A percentile compares a stretch with the other conserved stretches of the same genome.
Evolutionary conservation across 306 rosid genomes (phyloP).

Genomic region (Pterocarpus santalinus): DNA sequence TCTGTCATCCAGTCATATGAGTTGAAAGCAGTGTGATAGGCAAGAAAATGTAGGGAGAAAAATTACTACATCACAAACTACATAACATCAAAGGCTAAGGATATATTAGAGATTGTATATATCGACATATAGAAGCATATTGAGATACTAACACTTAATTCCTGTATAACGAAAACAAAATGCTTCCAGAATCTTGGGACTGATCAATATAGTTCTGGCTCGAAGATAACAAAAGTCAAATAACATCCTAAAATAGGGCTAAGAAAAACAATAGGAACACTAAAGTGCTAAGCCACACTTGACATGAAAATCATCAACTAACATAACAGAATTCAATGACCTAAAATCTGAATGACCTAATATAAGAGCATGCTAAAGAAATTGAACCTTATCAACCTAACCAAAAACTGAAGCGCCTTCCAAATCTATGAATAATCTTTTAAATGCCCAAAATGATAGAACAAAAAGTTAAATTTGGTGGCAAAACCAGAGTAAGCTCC

Average conservation of each 20-base stretch:
- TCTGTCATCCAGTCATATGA: conserved; percentile 33
- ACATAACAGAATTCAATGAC: conserved; percentile 14
- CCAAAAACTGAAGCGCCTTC: neutral
- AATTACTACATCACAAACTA: conserved; percentile 2
- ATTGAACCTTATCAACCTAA: neutral
- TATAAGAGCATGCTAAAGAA: neutral
- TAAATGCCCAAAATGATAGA: neutral
- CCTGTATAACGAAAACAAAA: neutral
- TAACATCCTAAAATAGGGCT: too few relatives aligned
- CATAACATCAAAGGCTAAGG: neutral
- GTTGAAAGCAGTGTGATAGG: conserved; percentile 76
- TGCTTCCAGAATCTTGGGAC: neutral
- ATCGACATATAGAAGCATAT: too few relatives aligned
- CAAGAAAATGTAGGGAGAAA: conserved; percentile 64
- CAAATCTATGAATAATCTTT: conserved; percentile 9
- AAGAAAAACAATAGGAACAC: too few relatives aligned
- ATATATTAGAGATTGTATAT: neutral
- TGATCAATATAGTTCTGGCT: conserved; percentile 5
- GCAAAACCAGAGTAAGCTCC: neutral
- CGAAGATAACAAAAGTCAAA: neutral
- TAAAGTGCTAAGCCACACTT: too few relatives aligned
- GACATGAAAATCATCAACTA: too few relatives aligned
- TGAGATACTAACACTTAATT: too few relatives aligned
- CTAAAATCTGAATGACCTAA: neutral
- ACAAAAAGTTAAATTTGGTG: neutral